Percentiles rank a stretch among this genome's conserved stretches.
These are phyloP conservation scores for Mortierella sp. DNA, from an alignment of 371 early-diverging fungal genomes.

Conservation along the genomic window DNA sequence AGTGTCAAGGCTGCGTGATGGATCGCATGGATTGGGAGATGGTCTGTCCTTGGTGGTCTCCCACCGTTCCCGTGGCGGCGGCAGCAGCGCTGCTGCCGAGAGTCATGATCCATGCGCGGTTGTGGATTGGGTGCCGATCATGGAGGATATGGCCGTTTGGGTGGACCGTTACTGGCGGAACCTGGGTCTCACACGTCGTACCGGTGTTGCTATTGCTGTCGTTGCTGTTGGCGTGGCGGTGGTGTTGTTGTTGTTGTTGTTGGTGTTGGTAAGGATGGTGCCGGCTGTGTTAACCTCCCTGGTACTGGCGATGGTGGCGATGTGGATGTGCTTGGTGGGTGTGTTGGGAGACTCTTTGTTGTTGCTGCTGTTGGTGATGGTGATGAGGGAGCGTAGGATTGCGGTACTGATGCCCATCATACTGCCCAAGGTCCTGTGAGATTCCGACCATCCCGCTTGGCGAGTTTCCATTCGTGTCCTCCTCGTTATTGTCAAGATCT, in stretches of 20 bases:
- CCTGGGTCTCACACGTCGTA: neutral
- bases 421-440: constrained; percentile 8
- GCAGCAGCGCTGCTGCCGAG: constrained; percentile 7
- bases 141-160: constrained; percentile 51
- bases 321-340: neutral
- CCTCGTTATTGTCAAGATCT: neutral
- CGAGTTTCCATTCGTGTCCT: neutral
- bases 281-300: neutral
- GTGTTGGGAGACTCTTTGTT: neutral
- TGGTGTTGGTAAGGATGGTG: constrained; percentile 5
- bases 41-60: neutral
- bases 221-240: constrained; percentile 12
- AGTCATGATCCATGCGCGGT: constrained; percentile 41
- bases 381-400: neutral
- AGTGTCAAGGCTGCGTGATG: neutral
- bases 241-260: constrained; percentile 1
- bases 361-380: neutral
- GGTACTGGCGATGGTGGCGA: neutral
- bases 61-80: constrained; percentile 1
- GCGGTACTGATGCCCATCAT: neutral
- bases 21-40: neutral
- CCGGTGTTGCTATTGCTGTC: neutral
- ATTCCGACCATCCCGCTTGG: constrained; percentile 22
- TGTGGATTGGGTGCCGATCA: constrained; percentile 50
- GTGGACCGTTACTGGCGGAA: constrained; percentile 26